Conservation (phyloP, 345 rosid genomes). For the Cardamine chenopodiifolia region DNA sequence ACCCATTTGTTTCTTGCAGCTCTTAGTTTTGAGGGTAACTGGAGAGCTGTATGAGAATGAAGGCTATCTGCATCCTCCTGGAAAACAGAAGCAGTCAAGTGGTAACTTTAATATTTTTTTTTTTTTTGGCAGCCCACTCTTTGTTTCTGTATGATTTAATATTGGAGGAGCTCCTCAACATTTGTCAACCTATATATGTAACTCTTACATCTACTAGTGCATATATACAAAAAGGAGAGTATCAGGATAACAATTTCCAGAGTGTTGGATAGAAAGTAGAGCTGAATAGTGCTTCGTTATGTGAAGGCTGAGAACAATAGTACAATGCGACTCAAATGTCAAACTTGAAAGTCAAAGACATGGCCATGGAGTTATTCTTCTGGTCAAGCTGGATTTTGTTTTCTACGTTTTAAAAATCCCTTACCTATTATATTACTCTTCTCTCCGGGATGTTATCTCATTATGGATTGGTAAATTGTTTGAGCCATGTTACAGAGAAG, state of each 20-base stretch:
- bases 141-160: not conserved
- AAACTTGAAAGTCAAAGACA: not conserved
- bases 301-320: slow-evolving; percentile 3
- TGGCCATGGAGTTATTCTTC: not conserved
- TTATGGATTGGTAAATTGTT: not conserved
- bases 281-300: not conserved
- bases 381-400: not conserved
- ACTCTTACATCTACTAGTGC: not conserved
- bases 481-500: too few species aligned
- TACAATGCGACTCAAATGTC: not conserved
- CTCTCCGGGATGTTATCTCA: not conserved
- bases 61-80: too few species aligned
- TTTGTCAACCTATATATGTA: slow-evolving; percentile 15
- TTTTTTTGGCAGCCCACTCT: not conserved
- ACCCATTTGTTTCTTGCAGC: not conserved
- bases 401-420: not conserved
- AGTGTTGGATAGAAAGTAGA: not conserved
- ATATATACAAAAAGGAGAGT: not conserved
- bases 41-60: too few species aligned
- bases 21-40: too few species aligned
- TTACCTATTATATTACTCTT: not conserved
- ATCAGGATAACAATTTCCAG: not conserved
- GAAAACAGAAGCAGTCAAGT: not conserved
- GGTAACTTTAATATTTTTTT: not conserved
- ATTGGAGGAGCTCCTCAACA: slow-evolving; percentile 1